A percentile compares a stretch with the other conserved stretches of the same genome.
Evolutionary conservation across 2,329 filamentous ascomycete species (phyloP).

Genomic region (Colletotrichum orchidophilum): DNA sequence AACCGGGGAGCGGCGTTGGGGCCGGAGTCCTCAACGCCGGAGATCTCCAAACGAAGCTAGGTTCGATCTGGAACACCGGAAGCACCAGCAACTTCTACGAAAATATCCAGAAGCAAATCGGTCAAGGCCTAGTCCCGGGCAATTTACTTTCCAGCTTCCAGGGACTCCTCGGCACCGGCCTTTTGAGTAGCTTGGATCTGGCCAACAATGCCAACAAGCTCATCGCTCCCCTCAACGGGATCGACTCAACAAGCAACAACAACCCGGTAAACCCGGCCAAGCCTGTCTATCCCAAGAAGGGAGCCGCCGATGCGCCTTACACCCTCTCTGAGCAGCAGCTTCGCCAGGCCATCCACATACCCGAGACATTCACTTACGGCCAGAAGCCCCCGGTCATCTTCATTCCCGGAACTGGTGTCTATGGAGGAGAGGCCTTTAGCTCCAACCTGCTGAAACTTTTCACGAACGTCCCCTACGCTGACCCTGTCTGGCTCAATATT

Average conservation of each 20-base stretch:
- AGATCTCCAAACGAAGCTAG: constrained; percentile 20
- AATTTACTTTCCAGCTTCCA: constrained; percentile 11
- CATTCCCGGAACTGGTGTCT: constrained; percentile 61
- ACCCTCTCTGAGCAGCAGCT: constrained; percentile 54
- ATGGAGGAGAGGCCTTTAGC: constrained; percentile 54
- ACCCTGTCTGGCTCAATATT: constrained; percentile 66
- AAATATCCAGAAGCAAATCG: constrained; percentile 21
- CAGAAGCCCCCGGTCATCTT: constrained; percentile 58
- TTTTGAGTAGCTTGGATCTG: constrained; percentile 1
- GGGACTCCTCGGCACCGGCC: constrained; percentile 14
- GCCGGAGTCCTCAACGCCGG: neutral
- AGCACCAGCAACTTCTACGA: constrained; percentile 15
- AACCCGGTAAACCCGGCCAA: constrained; percentile 17
- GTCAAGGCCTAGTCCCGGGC: constrained; percentile 1
- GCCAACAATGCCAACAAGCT: constrained; percentile 7
- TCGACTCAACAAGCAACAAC: constrained; percentile 19
- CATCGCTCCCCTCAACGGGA: neutral
- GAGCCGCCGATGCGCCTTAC: constrained; percentile 56
- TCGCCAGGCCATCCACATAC: constrained; percentile 62
- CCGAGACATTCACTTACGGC: constrained; percentile 56
- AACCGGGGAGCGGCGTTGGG: neutral
- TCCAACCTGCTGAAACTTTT: constrained; percentile 61
- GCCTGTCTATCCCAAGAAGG: constrained; percentile 47
- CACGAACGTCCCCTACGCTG: constrained; percentile 49
- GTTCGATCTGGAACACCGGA: constrained; percentile 17